phyloP scores from a whole-genome alignment of 805 yeast genomes.

The Candida golubevii region DNA sequence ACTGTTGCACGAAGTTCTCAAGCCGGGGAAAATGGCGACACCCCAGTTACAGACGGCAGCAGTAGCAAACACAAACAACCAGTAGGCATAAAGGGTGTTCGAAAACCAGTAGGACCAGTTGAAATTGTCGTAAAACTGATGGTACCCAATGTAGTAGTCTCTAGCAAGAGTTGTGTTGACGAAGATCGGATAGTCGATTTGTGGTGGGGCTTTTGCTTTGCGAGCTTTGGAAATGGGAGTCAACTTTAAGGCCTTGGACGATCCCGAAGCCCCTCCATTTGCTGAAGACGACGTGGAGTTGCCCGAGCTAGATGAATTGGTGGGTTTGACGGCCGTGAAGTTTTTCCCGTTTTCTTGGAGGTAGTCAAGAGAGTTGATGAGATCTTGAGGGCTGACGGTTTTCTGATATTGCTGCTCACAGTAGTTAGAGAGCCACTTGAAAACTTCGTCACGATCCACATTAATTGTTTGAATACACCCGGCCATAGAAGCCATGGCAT shows the following conservation, averaged over 20 bases:
- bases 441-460: neutral
- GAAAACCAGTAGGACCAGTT: conserved; percentile 12
- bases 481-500: conserved; percentile 9
- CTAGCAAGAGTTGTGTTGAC: conserved; percentile 5
- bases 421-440: neutral
- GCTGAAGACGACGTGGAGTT: neutral
- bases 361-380: neutral
- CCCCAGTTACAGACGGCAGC: conserved; percentile 15
- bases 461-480: conserved; percentile 1
- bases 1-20: conserved; percentile 15
- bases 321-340: conserved; percentile 2
- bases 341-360: conserved; percentile 4
- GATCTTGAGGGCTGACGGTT: neutral
- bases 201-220: neutral
- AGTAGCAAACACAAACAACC: conserved; percentile 11
- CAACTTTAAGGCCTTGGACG: neutral
- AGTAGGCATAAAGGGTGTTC: conserved; percentile 11
- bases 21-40: conserved; percentile 11
- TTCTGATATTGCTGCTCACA: neutral
- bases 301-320: neutral
- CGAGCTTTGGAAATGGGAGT: neutral
- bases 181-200: conserved; percentile 10
- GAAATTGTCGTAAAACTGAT: conserved; percentile 8
- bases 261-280: neutral
- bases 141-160: conserved; percentile 3